Percentiles rank a stretch among this genome's conserved stretches.
These are phyloP conservation scores for Terfezia boudieri DNA, from an alignment of 495 filamentous ascomycete genomes.

Conservation along the genomic window DNA sequence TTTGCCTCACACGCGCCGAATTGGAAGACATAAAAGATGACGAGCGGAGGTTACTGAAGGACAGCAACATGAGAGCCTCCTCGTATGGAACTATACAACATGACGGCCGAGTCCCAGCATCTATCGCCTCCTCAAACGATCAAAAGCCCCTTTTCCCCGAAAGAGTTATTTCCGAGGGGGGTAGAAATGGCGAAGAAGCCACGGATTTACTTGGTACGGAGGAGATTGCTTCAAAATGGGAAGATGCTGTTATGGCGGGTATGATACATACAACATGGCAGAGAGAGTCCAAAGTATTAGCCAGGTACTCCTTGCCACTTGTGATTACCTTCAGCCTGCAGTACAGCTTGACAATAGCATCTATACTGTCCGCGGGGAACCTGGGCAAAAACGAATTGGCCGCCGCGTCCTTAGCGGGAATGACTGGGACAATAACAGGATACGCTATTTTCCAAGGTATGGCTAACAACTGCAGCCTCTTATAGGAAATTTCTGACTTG, in stretches of 20 bases:
- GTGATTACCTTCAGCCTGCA: constrained; percentile 51
- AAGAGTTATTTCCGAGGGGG: not conserved
- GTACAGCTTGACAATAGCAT: constrained; percentile 46
- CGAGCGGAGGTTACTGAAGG: not conserved
- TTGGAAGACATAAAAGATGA: not conserved
- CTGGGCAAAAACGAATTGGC: constrained; percentile 40
- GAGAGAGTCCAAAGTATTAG: constrained; percentile 49
- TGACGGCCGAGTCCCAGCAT: not conserved
- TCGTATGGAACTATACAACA: not conserved
- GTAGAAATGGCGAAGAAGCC: not conserved
- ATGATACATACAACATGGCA: constrained; percentile 65
- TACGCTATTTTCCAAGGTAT: constrained; percentile 43
- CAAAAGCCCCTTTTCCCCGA: not conserved
- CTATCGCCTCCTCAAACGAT: not conserved
- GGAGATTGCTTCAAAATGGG: not conserved
- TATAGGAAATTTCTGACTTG: not conserved
- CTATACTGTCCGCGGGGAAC: constrained; percentile 43
- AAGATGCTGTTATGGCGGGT: constrained; percentile 23
- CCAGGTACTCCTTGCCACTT: constrained; percentile 33
- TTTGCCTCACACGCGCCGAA: not conserved
- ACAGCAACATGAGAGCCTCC: not conserved
- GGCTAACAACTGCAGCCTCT: not conserved
- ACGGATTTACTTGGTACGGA: not conserved
- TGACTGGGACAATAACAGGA: constrained; percentile 54
- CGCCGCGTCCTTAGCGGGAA: constrained; percentile 42